Base-by-base conservation (phyloP, 441 rosid genomes). In the Isatis lusitanica region DNA sequence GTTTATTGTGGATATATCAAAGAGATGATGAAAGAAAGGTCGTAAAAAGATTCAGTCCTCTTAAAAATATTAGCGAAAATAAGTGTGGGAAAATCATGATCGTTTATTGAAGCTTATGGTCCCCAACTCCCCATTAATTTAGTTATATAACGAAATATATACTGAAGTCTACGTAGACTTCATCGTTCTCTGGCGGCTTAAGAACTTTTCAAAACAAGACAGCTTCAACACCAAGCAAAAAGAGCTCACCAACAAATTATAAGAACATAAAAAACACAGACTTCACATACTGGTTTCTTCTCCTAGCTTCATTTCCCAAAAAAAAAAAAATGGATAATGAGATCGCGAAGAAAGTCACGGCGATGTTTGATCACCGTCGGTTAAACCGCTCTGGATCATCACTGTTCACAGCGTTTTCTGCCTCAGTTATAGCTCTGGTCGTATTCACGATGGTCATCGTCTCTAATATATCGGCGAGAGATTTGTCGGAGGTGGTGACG, bases 381-480 rank as follows among this genome's bases (percentile, higher is more conserved):
- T 62, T 68, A 28, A 17, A 70, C 68, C 77, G 73, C 6, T 83
- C 68, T 3, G 78, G 77, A 24, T 73, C 82, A 13, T 28, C 81
- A 7, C 13, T 79, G 35, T 53, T 85, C 36, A 39, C 75, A 16
- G 16, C 70, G 2, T 74, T 83, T 57, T 40, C 80, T 4, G 10
- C 83, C 28, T 73, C 77, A 47, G 81, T 78, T 15, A 4, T 84
- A 3, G 12, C 85, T 80, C 78, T 83, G 57, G 46, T 90, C 61
- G 50, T 89, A 75, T 85, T 62, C 65, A 78, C 81, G 18, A 78
- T 82, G 47, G 26, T 59, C n/a, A 21, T 80, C 17, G 8, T 82
- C 18, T 75, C 79, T 12, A 74, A 70, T 18, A 36, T 77, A 48
- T 63, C 81, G 16, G 9, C 79, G 35, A 57, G 76, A 48, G 74